Evolutionary conservation across 768 basidiomycete species (phyloP).

Genomic region (Auriculariales sp.): DNA sequence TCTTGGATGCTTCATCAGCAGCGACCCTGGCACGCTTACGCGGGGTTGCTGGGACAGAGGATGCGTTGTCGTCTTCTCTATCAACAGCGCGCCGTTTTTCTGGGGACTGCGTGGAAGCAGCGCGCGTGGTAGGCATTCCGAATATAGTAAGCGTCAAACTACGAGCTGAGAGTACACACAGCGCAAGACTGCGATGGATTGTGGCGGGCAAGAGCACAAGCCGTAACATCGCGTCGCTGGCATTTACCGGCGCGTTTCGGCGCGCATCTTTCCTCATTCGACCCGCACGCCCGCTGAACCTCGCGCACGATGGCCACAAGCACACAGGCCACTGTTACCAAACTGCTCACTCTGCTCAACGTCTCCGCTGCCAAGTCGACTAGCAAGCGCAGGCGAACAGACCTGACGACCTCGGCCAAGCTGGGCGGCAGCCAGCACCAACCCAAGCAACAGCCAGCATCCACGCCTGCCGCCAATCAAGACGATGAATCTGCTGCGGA

Average conservation of each 20-base stretch:
- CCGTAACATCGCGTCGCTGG: no score
- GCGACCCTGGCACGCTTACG: no score
- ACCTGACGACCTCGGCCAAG: conserved; percentile 22
- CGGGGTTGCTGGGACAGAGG: no score
- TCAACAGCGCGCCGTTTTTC: no score
- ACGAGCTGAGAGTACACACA: not conserved
- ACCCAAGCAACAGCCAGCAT: conserved; percentile 47
- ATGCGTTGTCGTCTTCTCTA: no score
- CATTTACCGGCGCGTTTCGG: not conserved
- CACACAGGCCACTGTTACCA: conserved; percentile 49
- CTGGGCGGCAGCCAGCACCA: no score
- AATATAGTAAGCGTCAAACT: no score
- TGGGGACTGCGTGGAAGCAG: no score
- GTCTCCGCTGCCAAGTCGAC: conserved; percentile 65
- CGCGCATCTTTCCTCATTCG: not conserved
- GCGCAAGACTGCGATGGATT: not conserved
- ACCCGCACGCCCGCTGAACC: not conserved
- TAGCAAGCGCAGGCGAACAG: conserved; percentile 33
- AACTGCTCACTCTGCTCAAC: conserved; percentile 77
- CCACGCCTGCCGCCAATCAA: conserved; percentile 15
- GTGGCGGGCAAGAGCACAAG: no score
- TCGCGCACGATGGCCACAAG: conserved; percentile 7
- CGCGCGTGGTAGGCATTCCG: no score
- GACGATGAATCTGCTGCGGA: conserved; percentile 6
- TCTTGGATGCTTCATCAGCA: no score